Evolutionary conservation across 1,139 yeast genomes (phyloP).

Genomic region (Yamadazyma taylorii): DNA sequence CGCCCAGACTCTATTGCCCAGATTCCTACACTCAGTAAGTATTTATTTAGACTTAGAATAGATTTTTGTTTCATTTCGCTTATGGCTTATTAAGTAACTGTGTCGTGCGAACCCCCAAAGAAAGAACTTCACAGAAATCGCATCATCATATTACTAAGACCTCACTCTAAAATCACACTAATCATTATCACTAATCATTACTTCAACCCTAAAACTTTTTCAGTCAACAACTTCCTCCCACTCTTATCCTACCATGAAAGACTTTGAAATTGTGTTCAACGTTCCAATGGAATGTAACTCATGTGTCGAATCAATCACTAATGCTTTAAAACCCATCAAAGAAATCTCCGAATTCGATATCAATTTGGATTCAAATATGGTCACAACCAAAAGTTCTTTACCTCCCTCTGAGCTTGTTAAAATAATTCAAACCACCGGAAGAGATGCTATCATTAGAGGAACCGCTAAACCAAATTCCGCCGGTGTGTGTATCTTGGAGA

Average conservation of each 20-base stretch:
- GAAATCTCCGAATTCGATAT: slow-evolving; percentile 52
- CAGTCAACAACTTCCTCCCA: too few species aligned
- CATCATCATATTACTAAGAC: background rate
- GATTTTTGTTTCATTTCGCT: too few species aligned
- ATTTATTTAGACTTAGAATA: too few species aligned
- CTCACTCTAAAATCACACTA: too few species aligned
- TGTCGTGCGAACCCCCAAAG: too few species aligned
- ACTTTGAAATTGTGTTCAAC: slow-evolving; percentile 65
- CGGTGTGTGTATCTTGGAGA: slow-evolving; percentile 86
- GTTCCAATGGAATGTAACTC: slow-evolving; percentile 75
- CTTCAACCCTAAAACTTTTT: too few species aligned
- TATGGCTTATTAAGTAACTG: too few species aligned
- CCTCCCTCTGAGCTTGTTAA: slow-evolving; percentile 71
- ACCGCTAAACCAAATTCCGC: slow-evolving; percentile 87
- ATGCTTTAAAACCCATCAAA: slow-evolving; percentile 47
- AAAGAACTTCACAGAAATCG: background rate
- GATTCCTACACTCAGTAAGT: too few species aligned
- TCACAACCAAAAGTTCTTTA: slow-evolving; percentile 60
- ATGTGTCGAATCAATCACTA: slow-evolving; percentile 62
- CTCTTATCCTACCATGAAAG: slow-evolving; percentile 15
- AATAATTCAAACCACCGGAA: slow-evolving; percentile 70
- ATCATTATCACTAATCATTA: too few species aligned
- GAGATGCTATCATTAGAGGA: slow-evolving; percentile 90
- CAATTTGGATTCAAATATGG: slow-evolving; percentile 56
- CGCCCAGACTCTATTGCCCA: too few species aligned